Evolutionary conservation across 345 rosid genomes (phyloP).

Genomic region (Alliaria petiolata): DNA sequence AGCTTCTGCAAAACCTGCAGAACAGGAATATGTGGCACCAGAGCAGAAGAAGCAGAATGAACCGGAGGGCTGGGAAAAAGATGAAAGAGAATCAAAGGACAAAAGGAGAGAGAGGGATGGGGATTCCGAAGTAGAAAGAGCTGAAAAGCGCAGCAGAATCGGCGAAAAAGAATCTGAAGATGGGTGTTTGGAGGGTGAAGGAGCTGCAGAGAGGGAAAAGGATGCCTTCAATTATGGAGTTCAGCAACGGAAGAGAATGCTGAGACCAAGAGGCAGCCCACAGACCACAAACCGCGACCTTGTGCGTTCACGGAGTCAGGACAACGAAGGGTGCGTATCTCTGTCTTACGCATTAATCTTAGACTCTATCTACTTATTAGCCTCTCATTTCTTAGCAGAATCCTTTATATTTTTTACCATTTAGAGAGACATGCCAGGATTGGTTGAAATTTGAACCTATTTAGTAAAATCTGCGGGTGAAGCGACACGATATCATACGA

Average conservation of each 20-base stretch:
- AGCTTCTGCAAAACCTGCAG: slow-evolving; percentile 52
- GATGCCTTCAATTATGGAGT: slow-evolving; percentile 76
- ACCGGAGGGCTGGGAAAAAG: slow-evolving; percentile 63
- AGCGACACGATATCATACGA: background rate
- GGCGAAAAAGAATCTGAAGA: slow-evolving; percentile 83
- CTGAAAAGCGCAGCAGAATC: slow-evolving; percentile 70
- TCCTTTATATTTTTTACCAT: slow-evolving; percentile 2
- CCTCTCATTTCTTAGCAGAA: slow-evolving; percentile 15
- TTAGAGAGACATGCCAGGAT: slow-evolving; percentile 7
- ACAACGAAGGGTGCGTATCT: slow-evolving; percentile 78
- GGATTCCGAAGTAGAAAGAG: slow-evolving; percentile 73
- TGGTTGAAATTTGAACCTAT: slow-evolving; percentile 13
- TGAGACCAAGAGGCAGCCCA: slow-evolving; percentile 90
- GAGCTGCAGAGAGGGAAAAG: slow-evolving; percentile 72
- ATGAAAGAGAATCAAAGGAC: slow-evolving; percentile 72
- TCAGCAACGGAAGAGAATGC: slow-evolving; percentile 97
- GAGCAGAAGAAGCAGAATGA: slow-evolving; percentile 81
- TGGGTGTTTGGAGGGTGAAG: slow-evolving; percentile 85
- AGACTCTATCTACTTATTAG: background rate
- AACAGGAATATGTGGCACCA: slow-evolving; percentile 48
- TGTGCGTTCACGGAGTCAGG: slow-evolving; percentile 65
- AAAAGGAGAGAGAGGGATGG: slow-evolving; percentile 81
- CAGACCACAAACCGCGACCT: slow-evolving; percentile 67
- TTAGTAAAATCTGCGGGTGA: slow-evolving; percentile 8
- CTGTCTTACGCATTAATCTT: slow-evolving; percentile 16